Base-by-base conservation (phyloP, 495 filamentous ascomycete species). In the Hypoxylon fragiforme region DNA sequence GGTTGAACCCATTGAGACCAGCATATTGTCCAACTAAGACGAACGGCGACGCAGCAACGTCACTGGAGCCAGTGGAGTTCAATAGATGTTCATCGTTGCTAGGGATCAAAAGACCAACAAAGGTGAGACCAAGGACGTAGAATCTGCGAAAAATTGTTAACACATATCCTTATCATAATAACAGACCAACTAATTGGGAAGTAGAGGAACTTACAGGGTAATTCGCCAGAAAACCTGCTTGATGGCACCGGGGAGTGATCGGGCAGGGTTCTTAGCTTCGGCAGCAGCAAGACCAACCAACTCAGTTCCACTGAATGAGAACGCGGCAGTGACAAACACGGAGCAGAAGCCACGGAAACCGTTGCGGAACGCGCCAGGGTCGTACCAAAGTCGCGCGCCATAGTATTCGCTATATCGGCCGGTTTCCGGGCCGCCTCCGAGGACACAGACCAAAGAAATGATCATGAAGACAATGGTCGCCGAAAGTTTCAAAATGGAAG, bases 201-300 rank as follows among this genome's bases (percentile, higher is more conserved):
- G 26, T 1, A 36, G 7, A 3, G 37, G 18, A 44, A 44, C 63
- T 53, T 34, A 63, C 64, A 81, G 63, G 28, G 77, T 78, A 57
- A 81, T 87, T 64, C 86, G 85, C 85, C 85, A 88, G 65, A 89
- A 89, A 30, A 88, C 82, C 65, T 88, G 85, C 71, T 87, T 88
- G 60, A 81, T 81, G 15, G 86, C 86, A 20, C 79, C 78, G 9
- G 86, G 86, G 3, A 89, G 70, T 1, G 82, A 66, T 66, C 83
- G 85, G 57, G 77, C 70, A 2, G 87, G 87, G 66, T 88, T 86
- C 1, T 66, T 60, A 6, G 86, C 71, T 68, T 91, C 86, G 18
- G 87, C 85, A 13, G 87, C 87, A 41, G 86, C 85, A 18, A 91
- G 77, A 69, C 87, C 87, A 47, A 85, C 81, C 43, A 91, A 67